A percentile compares a stretch with the other conserved stretches of the same genome.
Conservation (phyloP, 2,329 filamentous ascomycete genomes). For the Pseudopyrenochaeta lycopersici region DNA sequence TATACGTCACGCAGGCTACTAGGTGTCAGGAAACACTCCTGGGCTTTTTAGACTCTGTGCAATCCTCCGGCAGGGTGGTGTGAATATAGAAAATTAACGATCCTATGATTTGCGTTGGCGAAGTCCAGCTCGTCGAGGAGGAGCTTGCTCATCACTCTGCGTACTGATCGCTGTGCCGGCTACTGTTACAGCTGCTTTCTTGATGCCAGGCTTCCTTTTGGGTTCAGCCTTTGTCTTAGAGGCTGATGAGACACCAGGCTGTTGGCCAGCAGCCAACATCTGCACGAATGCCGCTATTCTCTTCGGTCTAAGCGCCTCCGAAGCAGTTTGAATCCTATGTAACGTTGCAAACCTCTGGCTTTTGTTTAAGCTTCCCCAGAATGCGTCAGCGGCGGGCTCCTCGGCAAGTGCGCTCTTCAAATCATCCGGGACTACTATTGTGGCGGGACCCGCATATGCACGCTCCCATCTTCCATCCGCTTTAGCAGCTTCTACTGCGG, state of each 20-base stretch:
- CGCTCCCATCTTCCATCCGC: conserved; percentile 66
- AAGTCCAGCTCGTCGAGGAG: conserved; percentile 1
- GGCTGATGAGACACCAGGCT: neutral
- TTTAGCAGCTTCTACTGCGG: conserved; percentile 64
- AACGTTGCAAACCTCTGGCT: conserved; percentile 59
- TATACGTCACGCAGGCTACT: conserved; percentile 42
- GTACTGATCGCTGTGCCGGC: neutral
- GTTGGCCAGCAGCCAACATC: conserved; percentile 10
- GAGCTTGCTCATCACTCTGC: neutral
- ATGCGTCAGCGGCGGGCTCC: conserved; percentile 46
- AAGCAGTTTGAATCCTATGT: conserved; percentile 55
- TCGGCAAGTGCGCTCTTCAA: conserved; percentile 56
- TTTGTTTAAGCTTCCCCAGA: conserved; percentile 57
- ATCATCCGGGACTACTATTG: conserved; percentile 59
- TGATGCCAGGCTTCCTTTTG: neutral
- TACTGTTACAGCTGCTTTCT: neutral
- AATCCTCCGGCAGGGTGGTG: too few species aligned
- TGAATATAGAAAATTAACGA: neutral
- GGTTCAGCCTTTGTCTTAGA: neutral
- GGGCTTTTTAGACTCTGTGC: conserved; percentile 45
- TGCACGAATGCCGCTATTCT: conserved; percentile 56
- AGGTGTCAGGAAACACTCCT: conserved; percentile 36
- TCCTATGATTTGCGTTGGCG: conserved; percentile 3
- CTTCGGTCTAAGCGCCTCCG: conserved; percentile 35
- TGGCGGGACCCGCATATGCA: conserved; percentile 63